Base-by-base conservation (phyloP, 345 rosid genomes). In the Linum usitatissimum region DNA sequence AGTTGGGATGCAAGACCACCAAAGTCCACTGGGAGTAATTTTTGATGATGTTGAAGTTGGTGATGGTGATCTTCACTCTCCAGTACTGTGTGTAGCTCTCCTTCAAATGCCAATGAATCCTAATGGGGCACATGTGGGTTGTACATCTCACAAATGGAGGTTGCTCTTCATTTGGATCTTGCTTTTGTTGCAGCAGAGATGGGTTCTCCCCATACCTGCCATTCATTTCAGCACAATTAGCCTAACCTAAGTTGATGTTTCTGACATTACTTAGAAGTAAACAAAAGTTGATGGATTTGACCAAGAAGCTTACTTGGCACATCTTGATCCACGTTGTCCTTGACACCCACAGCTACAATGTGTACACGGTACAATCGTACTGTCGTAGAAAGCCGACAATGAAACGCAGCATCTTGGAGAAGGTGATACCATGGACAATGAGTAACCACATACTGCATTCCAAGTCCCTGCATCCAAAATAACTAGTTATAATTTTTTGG, bases 61-160 rank as follows among this genome's bases (percentile, higher is more conserved):
- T 81, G 40, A 86, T 70, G 4, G 92, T 86, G 56, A 86, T 76
- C 69, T 89, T 89, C 49, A 81, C 93, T 55, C 95, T 67, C 96
- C 98, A 88, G 23, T 83, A 88, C 56, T 80, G 75, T 64, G 54
- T 82, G 72, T 91, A 91, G 66, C 82, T 86, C 56, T 83, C 80
- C 73, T 88, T 91, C 18, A 91, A 79, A 34, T 91, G 98, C 98
- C 98, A 91, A 65, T 88, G 98, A 13, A 88, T 79, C 40, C 73
- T 64, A 18, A 85, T 74, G 0, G 96, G 98, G 72, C 98, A 91
- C 90, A 82, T 82, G 65, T 91, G 96, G 6, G 61, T 57, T 1
- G 95, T 30, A 28, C 98, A 91, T 57, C 75, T 67, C 3, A 86
- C 95, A 9, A 83, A 49, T 15, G 84, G 75, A 2, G 71, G 18